Base-by-base conservation (phyloP, 768 basidiomycete genomes). In the Boletus huronensis region DNA sequence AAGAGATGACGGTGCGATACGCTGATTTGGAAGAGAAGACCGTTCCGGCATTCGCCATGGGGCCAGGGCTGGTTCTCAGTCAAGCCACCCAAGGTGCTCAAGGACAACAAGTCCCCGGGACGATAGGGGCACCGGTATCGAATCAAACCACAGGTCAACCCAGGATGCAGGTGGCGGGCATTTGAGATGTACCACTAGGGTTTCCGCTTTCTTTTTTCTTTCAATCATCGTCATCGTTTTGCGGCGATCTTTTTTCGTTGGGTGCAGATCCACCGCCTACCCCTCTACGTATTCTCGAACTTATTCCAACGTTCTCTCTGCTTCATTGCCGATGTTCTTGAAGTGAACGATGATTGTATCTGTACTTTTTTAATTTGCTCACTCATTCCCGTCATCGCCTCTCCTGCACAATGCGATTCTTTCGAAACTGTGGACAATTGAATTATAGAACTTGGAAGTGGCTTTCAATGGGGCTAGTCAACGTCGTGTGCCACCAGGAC, bases 1-100 rank as follows among this genome's bases (percentile, higher is more conserved):
- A 87, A 72, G 84, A 88, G 66, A 83, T 87, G 81, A 83, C 81
- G 16, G 87, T 90, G 45, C 72, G 87, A 57, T 89, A 88, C 62
- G 69, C 81, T 50, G 88, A 89, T 65, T 73, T 89, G 63, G 86
- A 88, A 72, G 88, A 88, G 74, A 87, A 87, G 77, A 82, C 75
- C 36, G 68, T 73, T 11, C 82, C 87, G 4, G 84, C 83, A 29
- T 88, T 87, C 61, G 73, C 74, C 39, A 76, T 72, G 54, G 81
- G 80, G 1, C 74, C 78, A 42, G 75, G 76, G n/a, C 70, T 79
- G 2, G 73, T 75, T 25, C 74, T 74, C 14, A 71, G 72, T 43
- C 76, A 77, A 53, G 25, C 65, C 0, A 2, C 58, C 3, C 64
- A 72, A 46, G 60, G 58, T 23, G 58, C 59, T 26, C 76, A 74